These are phyloP conservation scores for Mucor sp. DNA, from an alignment of 371 early-diverging fungal species.

Conservation along the genomic window DNA sequence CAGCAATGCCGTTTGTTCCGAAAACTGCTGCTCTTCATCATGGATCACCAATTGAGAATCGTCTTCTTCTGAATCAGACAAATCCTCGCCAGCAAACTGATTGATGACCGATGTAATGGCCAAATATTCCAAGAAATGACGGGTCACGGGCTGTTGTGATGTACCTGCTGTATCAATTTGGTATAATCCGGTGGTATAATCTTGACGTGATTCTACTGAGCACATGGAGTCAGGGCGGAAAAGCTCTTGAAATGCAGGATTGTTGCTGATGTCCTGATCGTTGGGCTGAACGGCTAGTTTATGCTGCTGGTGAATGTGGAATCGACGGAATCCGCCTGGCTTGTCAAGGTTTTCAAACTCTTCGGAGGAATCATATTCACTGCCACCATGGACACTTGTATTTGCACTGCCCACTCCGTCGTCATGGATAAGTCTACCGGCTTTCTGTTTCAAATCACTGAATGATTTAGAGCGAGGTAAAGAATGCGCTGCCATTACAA, in stretches of 20 bases:
- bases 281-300: conserved; percentile 7
- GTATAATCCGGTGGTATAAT: conserved; percentile 7
- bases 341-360: conserved; percentile 49
- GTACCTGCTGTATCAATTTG: conserved; percentile 1
- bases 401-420: conserved; percentile 6
- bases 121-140: conserved; percentile 73
- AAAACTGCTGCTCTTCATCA: conserved; percentile 41
- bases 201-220: conserved; percentile 15
- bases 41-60: conserved; percentile 20
- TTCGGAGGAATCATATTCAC: conserved; percentile 10
- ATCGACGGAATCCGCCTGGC: conserved; percentile 78
- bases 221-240: conserved; percentile 37
- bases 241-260: conserved; percentile 32
- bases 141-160: conserved; percentile 21
- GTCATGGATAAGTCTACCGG: conserved; percentile 23
- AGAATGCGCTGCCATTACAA: conserved; percentile 14
- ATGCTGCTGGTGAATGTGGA: conserved; percentile 60
- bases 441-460: conserved; percentile 10
- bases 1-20: conserved; percentile 34
- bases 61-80: conserved; percentile 57
- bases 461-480: conserved; percentile 8
- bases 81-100: conserved; percentile 76
- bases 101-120: conserved; percentile 62
- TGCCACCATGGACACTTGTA: neutral
- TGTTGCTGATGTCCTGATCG: neutral